Conservation (phyloP, 805 yeast species). For the Ogataea saltuana region DNA sequence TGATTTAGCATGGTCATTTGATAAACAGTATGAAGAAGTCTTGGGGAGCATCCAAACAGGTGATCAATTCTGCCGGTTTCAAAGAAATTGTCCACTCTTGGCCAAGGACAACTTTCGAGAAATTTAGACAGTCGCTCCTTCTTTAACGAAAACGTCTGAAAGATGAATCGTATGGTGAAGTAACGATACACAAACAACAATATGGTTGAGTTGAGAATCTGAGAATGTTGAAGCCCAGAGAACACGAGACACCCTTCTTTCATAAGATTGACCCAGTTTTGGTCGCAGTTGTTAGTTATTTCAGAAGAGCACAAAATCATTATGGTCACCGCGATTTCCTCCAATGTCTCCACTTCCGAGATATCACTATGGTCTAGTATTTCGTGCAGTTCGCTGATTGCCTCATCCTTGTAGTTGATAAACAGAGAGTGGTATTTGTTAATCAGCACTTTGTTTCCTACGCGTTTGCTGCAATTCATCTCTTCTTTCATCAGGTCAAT, state of each 20-base stretch:
- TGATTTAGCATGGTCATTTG: slow-evolving; percentile 25
- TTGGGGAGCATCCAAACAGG: slow-evolving; percentile 38
- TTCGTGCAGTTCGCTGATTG: slow-evolving; percentile 31
- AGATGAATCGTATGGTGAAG: slow-evolving; percentile 34
- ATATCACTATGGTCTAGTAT: slow-evolving; percentile 28
- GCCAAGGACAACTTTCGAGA: slow-evolving; percentile 27
- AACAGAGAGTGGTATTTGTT: slow-evolving; percentile 13
- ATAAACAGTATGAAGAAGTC: slow-evolving; percentile 28
- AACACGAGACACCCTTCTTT: slow-evolving; percentile 35
- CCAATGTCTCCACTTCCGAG: slow-evolving; percentile 24
- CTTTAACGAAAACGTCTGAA: slow-evolving; percentile 30
- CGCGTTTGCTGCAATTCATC: slow-evolving; percentile 6
- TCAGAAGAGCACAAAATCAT: slow-evolving; percentile 35
- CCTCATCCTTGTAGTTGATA: slow-evolving; percentile 32
- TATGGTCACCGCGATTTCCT: slow-evolving; percentile 32
- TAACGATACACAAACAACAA: slow-evolving; percentile 35
- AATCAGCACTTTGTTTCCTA: slow-evolving; percentile 1
- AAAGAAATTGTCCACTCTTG: slow-evolving; percentile 28
- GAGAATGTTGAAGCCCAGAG: slow-evolving; percentile 22
- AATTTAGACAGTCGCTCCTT: slow-evolving; percentile 19
- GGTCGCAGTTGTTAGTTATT: slow-evolving; percentile 32
- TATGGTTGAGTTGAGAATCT: slow-evolving; percentile 26
- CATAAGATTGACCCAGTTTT: slow-evolving; percentile 33
- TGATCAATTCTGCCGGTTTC: slow-evolving; percentile 31
- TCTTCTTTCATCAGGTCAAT: slow-evolving; percentile 28